Evolutionary conservation across 345 rosid species (phyloP).

Genomic region (Gynandropsis gynandra): DNA sequence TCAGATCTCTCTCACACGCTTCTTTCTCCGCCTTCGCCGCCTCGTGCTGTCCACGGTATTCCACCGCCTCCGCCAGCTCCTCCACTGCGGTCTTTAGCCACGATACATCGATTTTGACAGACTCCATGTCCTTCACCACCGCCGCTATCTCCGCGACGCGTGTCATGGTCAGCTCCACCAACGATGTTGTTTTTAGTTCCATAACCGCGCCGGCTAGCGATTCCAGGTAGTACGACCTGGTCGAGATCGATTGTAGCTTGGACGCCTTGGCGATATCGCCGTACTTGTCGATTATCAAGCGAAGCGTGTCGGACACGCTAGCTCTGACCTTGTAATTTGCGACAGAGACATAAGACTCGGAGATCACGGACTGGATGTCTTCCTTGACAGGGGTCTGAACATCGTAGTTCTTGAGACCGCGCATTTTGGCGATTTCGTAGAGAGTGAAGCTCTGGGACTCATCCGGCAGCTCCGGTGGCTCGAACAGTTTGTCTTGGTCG

Average conservation of each 20-base stretch:
- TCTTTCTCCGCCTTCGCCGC: slow-evolving; percentile 39
- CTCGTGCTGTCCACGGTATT: slow-evolving; percentile 32
- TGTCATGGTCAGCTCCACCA: slow-evolving; percentile 46
- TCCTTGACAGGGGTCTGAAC: slow-evolving; percentile 26
- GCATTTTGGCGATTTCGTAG: slow-evolving; percentile 23
- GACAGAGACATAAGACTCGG: slow-evolving; percentile 58
- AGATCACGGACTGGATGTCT: slow-evolving; percentile 46
- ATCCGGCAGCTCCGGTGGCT: slow-evolving; percentile 27
- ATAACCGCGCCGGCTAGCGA: slow-evolving; percentile 54
- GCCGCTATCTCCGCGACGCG: slow-evolving; percentile 55
- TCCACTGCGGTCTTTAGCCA: slow-evolving; percentile 49
- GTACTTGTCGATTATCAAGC: slow-evolving; percentile 44
- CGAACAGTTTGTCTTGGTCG: slow-evolving; percentile 23
- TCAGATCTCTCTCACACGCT: slow-evolving; percentile 29
- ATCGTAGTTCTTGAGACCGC: slow-evolving; percentile 17
- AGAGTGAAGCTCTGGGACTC: slow-evolving; percentile 28
- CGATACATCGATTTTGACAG: slow-evolving; percentile 45
- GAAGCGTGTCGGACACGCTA: slow-evolving; percentile 39
- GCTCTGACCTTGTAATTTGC: slow-evolving; percentile 57
- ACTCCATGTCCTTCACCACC: slow-evolving; percentile 66
- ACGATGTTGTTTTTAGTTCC: slow-evolving; percentile 46
- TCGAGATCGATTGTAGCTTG: slow-evolving; percentile 41
- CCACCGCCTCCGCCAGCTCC: slow-evolving; percentile 45
- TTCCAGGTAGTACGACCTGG: slow-evolving; percentile 60
- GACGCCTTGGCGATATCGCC: slow-evolving; percentile 72